Conservation (phyloP, 257 asterid species). For the Salvia splendens region DNA sequence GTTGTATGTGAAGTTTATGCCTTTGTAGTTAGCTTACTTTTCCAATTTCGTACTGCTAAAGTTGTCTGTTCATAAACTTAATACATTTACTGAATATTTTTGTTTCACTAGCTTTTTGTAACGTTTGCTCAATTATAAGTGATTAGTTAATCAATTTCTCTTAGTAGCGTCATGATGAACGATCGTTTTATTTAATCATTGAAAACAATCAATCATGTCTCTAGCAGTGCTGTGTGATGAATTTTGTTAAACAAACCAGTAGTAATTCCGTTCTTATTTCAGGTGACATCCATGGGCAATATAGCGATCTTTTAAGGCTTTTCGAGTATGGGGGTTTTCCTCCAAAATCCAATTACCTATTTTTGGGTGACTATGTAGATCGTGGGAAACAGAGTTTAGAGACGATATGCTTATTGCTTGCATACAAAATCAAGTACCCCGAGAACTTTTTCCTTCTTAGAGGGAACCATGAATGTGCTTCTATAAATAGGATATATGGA, state of each 20-base stretch:
- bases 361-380: constrained; percentile 61
- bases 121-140: background rate
- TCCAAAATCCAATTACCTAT: constrained; percentile 60
- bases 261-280: constrained; percentile 19
- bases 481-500: constrained; percentile 60
- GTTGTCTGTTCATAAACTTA: background rate
- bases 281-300: constrained; percentile 70
- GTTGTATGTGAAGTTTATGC: background rate
- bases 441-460: constrained; percentile 63
- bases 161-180: constrained; percentile 9
- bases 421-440: constrained; percentile 59
- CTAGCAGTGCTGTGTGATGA: constrained; percentile 19
- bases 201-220: constrained; percentile 13
- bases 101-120: background rate
- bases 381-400: constrained; percentile 63
- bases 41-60: background rate
- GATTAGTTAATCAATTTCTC: background rate
- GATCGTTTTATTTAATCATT: constrained; percentile 7
- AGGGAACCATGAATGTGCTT: constrained; percentile 66
- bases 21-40: background rate
- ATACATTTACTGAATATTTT: background rate
- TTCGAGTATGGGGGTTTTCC: constrained; percentile 64
- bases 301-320: constrained; percentile 64
- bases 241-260: constrained; percentile 23
- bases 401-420: constrained; percentile 63